Conservation (phyloP, 495 filamentous ascomycete genomes). For the Penicillium simplicissimum region DNA sequence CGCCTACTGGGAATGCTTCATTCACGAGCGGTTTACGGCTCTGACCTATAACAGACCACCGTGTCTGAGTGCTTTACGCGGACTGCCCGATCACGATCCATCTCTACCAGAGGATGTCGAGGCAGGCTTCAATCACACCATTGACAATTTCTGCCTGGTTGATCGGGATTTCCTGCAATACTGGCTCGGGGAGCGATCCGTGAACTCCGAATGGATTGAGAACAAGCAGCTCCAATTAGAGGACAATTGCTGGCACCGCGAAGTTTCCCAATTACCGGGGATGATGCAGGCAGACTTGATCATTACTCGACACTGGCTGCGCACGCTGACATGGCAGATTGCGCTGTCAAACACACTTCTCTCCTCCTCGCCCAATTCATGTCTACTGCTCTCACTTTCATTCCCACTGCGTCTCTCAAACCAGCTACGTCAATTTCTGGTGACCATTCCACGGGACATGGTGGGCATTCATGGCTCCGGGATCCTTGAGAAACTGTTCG, state of each 20-base stretch:
- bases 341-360: slow-evolving; percentile 53
- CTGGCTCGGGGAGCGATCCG: slow-evolving; percentile 14
- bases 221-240: slow-evolving; percentile 31
- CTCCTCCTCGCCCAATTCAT: slow-evolving; percentile 32
- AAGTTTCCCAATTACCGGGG: slow-evolving; percentile 35
- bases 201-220: slow-evolving; percentile 31
- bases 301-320: slow-evolving; percentile 57
- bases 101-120: slow-evolving; percentile 10
- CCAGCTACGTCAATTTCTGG: slow-evolving; percentile 48
- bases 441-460: slow-evolving; percentile 42
- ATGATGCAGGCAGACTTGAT: slow-evolving; percentile 55
- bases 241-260: slow-evolving; percentile 28
- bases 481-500: slow-evolving; percentile 45
- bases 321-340: slow-evolving; percentile 54
- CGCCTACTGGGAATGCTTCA: slow-evolving; percentile 36
- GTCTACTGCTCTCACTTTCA: slow-evolving; percentile 24
- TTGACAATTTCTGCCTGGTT: not conserved
- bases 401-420: slow-evolving; percentile 54
- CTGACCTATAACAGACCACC: slow-evolving; percentile 27
- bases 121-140: slow-evolving; percentile 1
- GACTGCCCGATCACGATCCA: slow-evolving; percentile 30
- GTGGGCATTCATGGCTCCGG: slow-evolving; percentile 58
- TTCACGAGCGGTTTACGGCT: slow-evolving; percentile 36
- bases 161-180: not conserved
- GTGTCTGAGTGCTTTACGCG: slow-evolving; percentile 17